A percentile compares a stretch with the other conserved stretches of the same genome.
These are phyloP conservation scores for Fagus crenata DNA, from an alignment of 306 rosid species.

Conservation along the genomic window DNA sequence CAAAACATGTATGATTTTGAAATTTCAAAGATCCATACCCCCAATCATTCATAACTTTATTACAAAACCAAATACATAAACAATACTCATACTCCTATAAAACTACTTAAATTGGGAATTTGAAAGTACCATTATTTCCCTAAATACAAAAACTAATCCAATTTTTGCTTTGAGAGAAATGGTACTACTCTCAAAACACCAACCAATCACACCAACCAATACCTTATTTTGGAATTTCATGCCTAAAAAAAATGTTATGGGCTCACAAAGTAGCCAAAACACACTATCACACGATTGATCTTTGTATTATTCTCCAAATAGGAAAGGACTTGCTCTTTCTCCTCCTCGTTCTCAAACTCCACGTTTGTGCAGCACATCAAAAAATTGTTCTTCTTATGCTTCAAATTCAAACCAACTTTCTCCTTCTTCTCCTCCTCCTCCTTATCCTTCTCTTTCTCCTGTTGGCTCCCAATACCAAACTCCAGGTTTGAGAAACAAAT, in stretches of 20 bases:
- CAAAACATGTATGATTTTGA: too few relatives aligned
- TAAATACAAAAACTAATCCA: too few relatives aligned
- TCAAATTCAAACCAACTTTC: neutral
- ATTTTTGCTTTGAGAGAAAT: too few relatives aligned
- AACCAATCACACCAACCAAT: too few relatives aligned
- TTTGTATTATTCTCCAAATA: conserved; percentile 10
- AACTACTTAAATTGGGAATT: too few relatives aligned
- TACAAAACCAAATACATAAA: too few relatives aligned
- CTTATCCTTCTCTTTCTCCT: neutral
- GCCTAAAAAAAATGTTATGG: neutral
- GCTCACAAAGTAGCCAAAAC: conserved; percentile 12
- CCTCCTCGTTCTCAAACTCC: conserved; percentile 22
- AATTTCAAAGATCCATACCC: too few relatives aligned
- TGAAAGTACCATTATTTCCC: too few relatives aligned
- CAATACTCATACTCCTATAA: too few relatives aligned
- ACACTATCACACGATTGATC: conserved; percentile 17
- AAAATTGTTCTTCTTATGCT: neutral
- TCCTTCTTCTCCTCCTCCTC: neutral
- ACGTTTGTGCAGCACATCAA: conserved; percentile 25
- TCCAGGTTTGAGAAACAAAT: conserved; percentile 32
- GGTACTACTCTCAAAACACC: too few relatives aligned
- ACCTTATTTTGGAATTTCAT: neutral
- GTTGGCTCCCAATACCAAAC: neutral
- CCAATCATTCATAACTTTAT: too few relatives aligned
- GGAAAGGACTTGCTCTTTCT: conserved; percentile 9